A percentile compares a stretch with the other conserved stretches of the same genome.
Conservation (phyloP, 306 rosid species). For the Medicago lupulina region DNA sequence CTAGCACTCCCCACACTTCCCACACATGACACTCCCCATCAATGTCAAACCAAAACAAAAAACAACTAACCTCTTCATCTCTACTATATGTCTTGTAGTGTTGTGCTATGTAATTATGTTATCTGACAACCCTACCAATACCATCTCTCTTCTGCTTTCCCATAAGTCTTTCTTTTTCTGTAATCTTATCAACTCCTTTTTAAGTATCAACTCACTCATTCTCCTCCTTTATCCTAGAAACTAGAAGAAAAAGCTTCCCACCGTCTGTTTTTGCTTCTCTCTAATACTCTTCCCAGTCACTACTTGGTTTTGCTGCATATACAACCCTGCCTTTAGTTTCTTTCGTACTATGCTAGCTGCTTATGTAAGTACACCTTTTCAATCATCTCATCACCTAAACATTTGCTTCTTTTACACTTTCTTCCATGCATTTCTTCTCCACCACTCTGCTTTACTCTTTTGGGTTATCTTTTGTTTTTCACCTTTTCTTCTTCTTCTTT, state of each 20-base stretch:
- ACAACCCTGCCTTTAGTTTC: constrained; percentile 37
- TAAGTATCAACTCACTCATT: constrained; percentile 43
- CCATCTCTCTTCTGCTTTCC: constrained; percentile 10
- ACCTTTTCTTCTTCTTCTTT: not conserved
- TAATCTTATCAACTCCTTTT: constrained; percentile 52
- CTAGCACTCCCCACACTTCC: not conserved
- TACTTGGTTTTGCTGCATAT: not conserved
- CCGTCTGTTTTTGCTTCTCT: constrained; percentile 23
- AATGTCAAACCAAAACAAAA: not conserved
- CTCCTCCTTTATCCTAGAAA: constrained; percentile 38
- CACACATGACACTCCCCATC: not conserved
- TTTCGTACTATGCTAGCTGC: constrained; percentile 38
- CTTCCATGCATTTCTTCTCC: constrained; percentile 41
- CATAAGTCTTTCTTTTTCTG: constrained; percentile 15
- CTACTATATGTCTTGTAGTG: not conserved
- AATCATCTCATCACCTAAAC: constrained; percentile 34
- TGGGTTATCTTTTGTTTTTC: not conserved
- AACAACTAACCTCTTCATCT: not conserved
- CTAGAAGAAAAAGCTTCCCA: constrained; percentile 36
- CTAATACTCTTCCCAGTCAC: constrained; percentile 30
- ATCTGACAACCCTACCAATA: constrained; percentile 29
- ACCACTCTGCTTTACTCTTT: constrained; percentile 1
- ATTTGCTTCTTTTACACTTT: constrained; percentile 32
- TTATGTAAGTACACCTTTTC: constrained; percentile 46
- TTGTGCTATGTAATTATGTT: constrained; percentile 6